These are phyloP conservation scores for Metschnikowia cubensis DNA, from an alignment of 805 yeast species.

Conservation along the genomic window DNA sequence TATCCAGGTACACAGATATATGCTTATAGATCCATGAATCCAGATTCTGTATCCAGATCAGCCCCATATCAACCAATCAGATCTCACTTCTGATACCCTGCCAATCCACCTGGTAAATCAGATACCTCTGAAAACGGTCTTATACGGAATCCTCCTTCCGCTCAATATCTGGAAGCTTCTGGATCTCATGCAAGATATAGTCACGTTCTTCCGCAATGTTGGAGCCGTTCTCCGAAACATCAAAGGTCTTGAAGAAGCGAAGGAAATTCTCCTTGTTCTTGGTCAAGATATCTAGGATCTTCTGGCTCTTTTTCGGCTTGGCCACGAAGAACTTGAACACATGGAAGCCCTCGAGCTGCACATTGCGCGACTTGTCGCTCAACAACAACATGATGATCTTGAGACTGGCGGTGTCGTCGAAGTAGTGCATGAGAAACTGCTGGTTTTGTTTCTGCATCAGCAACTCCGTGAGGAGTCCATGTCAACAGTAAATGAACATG, in stretches of 20 bases:
- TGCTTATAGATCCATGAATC: too few species aligned
- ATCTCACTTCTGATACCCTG: too few species aligned
- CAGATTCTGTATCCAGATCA: too few species aligned
- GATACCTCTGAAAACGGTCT: too few species aligned
- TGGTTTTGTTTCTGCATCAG: conserved; percentile 70
- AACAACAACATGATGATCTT: conserved; percentile 82
- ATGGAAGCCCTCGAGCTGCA: conserved; percentile 88
- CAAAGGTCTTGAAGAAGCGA: conserved; percentile 63
- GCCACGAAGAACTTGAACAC: conserved; percentile 95
- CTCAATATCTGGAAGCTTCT: conserved; percentile 60
- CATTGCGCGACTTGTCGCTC: conserved; percentile 83
- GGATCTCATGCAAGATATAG: conserved; percentile 72
- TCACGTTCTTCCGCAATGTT: conserved; percentile 74
- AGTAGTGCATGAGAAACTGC: conserved; percentile 68
- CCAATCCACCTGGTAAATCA: too few species aligned
- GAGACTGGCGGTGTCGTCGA: conserved; percentile 75
- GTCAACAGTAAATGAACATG: too few species aligned
- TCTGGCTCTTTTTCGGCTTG: conserved; percentile 83
- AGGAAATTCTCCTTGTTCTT: conserved; percentile 80
- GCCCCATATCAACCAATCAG: too few species aligned
- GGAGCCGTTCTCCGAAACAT: conserved; percentile 59
- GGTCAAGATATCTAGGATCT: conserved; percentile 72
- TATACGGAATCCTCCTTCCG: conserved; percentile 12
- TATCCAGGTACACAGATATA: too few species aligned
- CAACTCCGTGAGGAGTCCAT: conserved; percentile 66